Conservation (phyloP, 2,329 filamentous ascomycete species). For the Cercospora zeina region DNA sequence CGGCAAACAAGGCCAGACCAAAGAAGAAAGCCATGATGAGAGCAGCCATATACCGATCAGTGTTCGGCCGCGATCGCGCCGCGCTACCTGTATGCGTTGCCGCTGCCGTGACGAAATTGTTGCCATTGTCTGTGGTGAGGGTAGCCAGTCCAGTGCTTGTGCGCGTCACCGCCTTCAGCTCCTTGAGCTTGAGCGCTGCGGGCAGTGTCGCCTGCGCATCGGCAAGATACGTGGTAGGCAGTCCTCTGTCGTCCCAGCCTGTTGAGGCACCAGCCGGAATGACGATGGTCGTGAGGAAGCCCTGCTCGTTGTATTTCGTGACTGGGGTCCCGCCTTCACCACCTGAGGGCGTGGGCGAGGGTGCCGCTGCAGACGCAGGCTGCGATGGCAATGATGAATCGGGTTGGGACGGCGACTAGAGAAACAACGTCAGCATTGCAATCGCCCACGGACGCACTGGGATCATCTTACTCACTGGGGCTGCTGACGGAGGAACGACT, state of each 20-base stretch:
- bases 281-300: constrained; percentile 53
- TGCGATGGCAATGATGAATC: constrained; percentile 56
- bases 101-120: constrained; percentile 24
- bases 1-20: neutral
- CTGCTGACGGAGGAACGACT: constrained; percentile 70
- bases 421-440: constrained; percentile 31
- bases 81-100: constrained; percentile 16
- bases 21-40: neutral
- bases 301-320: constrained; percentile 52
- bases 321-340: constrained; percentile 45
- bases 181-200: constrained; percentile 16
- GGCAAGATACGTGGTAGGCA: constrained; percentile 44
- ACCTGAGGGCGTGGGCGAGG: constrained; percentile 43
- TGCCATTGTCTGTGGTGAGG: constrained; percentile 24
- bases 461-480: constrained; percentile 61
- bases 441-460: constrained; percentile 33
- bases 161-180: constrained; percentile 13
- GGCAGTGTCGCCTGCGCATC: constrained; percentile 18
- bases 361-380: constrained; percentile 48
- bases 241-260: constrained; percentile 51
- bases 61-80: neutral
- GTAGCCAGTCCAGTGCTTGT: constrained; percentile 20
- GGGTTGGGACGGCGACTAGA: constrained; percentile 48
- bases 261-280: constrained; percentile 43
- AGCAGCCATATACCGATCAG: neutral